Evolutionary conservation across 345 rosid genomes (phyloP).

Genomic region (Brassica napus): Da-Ae NC_063435.1:5366501-5367000

Average conservation of each 20-base stretch:
- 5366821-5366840: neutral
- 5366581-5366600: neutral
- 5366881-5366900: too few relatives aligned
- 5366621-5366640: neutral
- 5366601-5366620: neutral
- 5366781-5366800: neutral
- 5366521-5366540: neutral
- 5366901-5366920: neutral
- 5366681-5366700: neutral
- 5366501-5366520: slow-evolving; percentile 43
- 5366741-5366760: neutral
- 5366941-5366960: neutral
- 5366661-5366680: neutral
- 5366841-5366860: too few relatives aligned
- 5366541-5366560: neutral
- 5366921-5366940: neutral
- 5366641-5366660: neutral
- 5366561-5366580: neutral
- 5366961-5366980: neutral
- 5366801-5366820: neutral
- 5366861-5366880: too few relatives aligned
- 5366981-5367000: neutral
- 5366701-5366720: neutral
- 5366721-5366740: neutral
- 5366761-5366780: neutral